These are phyloP conservation scores for Cokeromyces recurvatus DNA, from an alignment of 371 early-diverging fungal genomes.

Conservation along the genomic window DNA sequence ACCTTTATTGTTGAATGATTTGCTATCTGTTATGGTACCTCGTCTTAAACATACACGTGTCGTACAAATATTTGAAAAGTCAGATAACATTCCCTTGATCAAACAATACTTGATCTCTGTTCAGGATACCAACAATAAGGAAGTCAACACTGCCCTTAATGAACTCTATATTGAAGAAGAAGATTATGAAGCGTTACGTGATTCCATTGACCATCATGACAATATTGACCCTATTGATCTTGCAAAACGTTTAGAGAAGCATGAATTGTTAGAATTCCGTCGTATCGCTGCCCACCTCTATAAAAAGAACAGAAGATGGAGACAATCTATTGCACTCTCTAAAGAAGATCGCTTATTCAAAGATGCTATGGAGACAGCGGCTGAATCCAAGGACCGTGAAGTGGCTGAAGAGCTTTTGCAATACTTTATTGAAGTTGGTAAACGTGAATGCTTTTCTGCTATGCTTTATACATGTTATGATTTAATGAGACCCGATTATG, in stretches of 20 bases:
- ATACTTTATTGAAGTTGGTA: conserved; percentile 88
- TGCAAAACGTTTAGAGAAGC: conserved; percentile 89
- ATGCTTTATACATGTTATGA: conserved; percentile 92
- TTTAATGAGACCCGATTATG: conserved; percentile 87
- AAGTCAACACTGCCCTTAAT: conserved; percentile 91
- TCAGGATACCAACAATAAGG: conserved; percentile 87
- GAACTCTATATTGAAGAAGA: conserved; percentile 96
- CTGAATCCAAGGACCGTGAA: conserved; percentile 78
- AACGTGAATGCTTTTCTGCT: conserved; percentile 92
- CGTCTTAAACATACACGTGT: conserved; percentile 95
- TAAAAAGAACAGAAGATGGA: conserved; percentile 92
- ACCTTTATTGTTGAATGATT: conserved; percentile 88
- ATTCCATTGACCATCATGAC: conserved; percentile 87
- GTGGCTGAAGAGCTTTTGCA: conserved; percentile 89
- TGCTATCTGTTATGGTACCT: conserved; percentile 82
- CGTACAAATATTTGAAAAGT: conserved; percentile 92
- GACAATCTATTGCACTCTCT: conserved; percentile 89
- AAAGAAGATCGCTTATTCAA: conserved; percentile 94
- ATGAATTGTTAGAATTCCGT: conserved; percentile 94
- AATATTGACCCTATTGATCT: conserved; percentile 91
- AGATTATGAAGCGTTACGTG: conserved; percentile 86
- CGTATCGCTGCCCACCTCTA: conserved; percentile 94
- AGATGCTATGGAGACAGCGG: conserved; percentile 97
- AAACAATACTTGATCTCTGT: conserved; percentile 90
- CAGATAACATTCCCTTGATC: conserved; percentile 94